Percentiles rank a stretch among this genome's conserved stretches.
Evolutionary conservation across 495 filamentous ascomycete species (phyloP).

Genomic region (Clohesyomyces aquaticus): DNA sequence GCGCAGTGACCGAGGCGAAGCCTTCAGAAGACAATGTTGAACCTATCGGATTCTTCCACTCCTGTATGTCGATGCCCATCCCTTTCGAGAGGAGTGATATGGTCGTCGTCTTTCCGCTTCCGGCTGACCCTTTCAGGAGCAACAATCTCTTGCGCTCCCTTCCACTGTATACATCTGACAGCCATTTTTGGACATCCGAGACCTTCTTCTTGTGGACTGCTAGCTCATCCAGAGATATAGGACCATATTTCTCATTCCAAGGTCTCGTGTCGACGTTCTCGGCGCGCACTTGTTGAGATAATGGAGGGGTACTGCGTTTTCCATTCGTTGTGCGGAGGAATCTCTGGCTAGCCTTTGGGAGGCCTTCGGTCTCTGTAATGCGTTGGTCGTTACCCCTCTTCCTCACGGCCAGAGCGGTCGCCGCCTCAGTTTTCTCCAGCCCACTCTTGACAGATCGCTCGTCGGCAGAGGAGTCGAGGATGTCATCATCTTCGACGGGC

Average conservation of each 20-base stretch:
- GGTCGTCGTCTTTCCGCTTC: slow-evolving; percentile 90
- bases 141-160: slow-evolving; percentile 64
- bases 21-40: slow-evolving; percentile 60
- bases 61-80: slow-evolving; percentile 72
- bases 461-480: slow-evolving; percentile 50
- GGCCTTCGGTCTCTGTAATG: slow-evolving; percentile 3
- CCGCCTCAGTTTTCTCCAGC: neutral
- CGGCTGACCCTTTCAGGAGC: slow-evolving; percentile 87
- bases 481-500: slow-evolving; percentile 48
- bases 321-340: slow-evolving; percentile 45
- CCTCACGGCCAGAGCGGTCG: slow-evolving; percentile 39
- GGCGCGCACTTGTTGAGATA: slow-evolving; percentile 20
- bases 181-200: slow-evolving; percentile 78
- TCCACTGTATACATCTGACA: slow-evolving; percentile 71
- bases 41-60: slow-evolving; percentile 85
- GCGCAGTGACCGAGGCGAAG: slow-evolving; percentile 66
- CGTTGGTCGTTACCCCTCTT: slow-evolving; percentile 34
- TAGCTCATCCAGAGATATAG: slow-evolving; percentile 73
- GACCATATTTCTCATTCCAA: slow-evolving; percentile 86
- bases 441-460: slow-evolving; percentile 28
- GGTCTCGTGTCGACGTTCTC: slow-evolving; percentile 54
- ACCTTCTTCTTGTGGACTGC: slow-evolving; percentile 95
- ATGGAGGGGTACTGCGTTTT: slow-evolving; percentile 28
- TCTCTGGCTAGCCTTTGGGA: slow-evolving; percentile 43
- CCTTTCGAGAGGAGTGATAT: slow-evolving; percentile 72